Base-by-base conservation (phyloP, 768 basidiomycete species). In the Tulasnella sp. region DNA sequence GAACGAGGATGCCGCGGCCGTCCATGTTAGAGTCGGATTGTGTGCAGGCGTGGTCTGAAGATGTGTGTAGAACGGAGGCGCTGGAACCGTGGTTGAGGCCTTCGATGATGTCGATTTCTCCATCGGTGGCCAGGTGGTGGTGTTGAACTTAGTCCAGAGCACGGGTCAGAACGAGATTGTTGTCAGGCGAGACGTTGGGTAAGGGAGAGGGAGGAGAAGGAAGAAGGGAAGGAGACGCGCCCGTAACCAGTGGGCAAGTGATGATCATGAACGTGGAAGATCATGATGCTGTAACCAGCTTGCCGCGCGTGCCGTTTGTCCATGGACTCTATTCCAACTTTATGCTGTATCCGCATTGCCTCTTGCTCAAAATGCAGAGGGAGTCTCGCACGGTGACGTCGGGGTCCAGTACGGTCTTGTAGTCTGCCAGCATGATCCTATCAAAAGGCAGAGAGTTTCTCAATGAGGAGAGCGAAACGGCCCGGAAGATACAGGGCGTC, bases 311-410 rank as follows among this genome's bases (percentile, higher is more conserved):
- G n/a, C n/a, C n/a, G n/a, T n/a, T n/a, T n/a, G n/a, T n/a, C n/a
- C n/a, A n/a, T n/a, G n/a, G n/a, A n/a, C n/a, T n/a, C n/a, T n/a
- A n/a, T n/a, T n/a, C n/a, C n/a, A n/a, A n/a, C n/a, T n/a, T n/a
- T n/a, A n/a, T n/a, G n/a, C n/a, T 81, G 36, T 87, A 89, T 7
- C 85, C 87, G 80, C 88, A 92, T 48, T 86, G 84, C 77, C 89
- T 89, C 80, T 89, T 89, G 24, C 89, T 89, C 77, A 84, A 84
- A 73, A 92, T 83, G 48, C 91, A 86, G 79, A 92, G 88, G 39
- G 90, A 91, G 82, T 90, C 88, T 44, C 92, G 85, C 6, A 91
- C 91, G 39, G 89, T 85, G 0, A 89, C 90, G 76, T 84, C 85
- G 1, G 89, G 48, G 80, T 82, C 84, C 21, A 93, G 85, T 9